A percentile compares a stretch with the other conserved stretches of the same genome.
phyloP scores from a whole-genome alignment of 768 basidiomycete genomes.

The Lactifluus volemus region DNA sequence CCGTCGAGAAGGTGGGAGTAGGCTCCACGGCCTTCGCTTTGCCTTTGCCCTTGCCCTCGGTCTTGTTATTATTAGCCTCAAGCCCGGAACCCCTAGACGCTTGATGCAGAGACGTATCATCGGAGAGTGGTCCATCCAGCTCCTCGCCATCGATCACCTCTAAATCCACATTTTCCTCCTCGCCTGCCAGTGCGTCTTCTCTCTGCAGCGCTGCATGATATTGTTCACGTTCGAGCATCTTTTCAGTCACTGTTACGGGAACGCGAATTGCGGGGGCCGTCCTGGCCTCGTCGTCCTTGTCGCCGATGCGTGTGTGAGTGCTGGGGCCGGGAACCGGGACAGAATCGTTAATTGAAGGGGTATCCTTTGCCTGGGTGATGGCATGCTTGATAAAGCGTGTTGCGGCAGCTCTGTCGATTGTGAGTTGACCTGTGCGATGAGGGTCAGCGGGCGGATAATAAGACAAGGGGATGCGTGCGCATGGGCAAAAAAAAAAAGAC shows the following conservation, averaged over 20 bases:
- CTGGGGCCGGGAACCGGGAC: slow-evolving; percentile 15
- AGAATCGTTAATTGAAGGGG: not conserved
- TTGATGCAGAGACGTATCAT: not conserved
- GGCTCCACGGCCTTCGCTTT: slow-evolving; percentile 20
- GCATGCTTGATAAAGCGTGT: slow-evolving; percentile 79
- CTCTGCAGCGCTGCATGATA: slow-evolving; percentile 51
- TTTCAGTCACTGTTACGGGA: slow-evolving; percentile 53
- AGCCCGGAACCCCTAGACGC: not conserved
- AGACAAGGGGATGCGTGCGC: not conserved
- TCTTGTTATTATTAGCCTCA: not conserved
- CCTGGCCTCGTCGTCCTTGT: not conserved
- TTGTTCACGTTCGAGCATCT: slow-evolving; percentile 62
- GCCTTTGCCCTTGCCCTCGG: slow-evolving; percentile 13
- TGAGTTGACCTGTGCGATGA: slow-evolving; percentile 27
- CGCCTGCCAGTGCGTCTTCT: slow-evolving; percentile 23
- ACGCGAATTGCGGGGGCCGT: slow-evolving; percentile 25
- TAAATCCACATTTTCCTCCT: slow-evolving; percentile 30
- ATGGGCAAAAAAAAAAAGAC: not conserved
- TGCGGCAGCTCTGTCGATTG: slow-evolving; percentile 74
- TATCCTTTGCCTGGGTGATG: slow-evolving; percentile 49
- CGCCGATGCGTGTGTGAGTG: slow-evolving; percentile 16
- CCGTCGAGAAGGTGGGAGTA: not conserved
- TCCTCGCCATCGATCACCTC: slow-evolving; percentile 33
- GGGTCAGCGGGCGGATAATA: not conserved
- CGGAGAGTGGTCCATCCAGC: slow-evolving; percentile 22